Base-by-base conservation (phyloP, 768 basidiomycete species). In the Chalciporus chontae region DNA sequence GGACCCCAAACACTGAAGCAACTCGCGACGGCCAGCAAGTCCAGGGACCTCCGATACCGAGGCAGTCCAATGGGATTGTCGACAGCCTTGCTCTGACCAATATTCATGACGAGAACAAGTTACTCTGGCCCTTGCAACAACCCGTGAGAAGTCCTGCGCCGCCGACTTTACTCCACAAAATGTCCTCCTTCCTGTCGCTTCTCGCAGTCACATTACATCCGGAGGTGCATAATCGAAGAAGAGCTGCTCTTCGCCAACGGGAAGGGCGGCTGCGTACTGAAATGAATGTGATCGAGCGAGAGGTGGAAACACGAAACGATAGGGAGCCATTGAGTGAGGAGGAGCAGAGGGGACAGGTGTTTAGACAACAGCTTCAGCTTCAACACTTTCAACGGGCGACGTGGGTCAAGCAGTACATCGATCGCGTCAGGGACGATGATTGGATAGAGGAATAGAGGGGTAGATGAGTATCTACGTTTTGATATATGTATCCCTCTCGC, bases 231-330 rank as follows among this genome's bases (percentile, higher is more conserved):
- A 82, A 88, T 60, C 77, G 80, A 52, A 73, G 87, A 58, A 71
- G 86, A 43, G 68, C 62, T 18, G 76, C 74, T 13, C 74, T 90
- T 58, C 71, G 79, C 56, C 73, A 72, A 51, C 69, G 87, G 45
- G 87, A 90, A 69, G 81, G 84, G 8, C 74, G 77, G 39, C 63
- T 90, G 31, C 74, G 85, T 54, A 84, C 81, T 26, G 87, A 89
- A 65, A 80, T 79, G 51, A 78, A 77, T 53, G 67, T 62, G 4
- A 54, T 68, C 13, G 67, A 68, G 39, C 58, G 58, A 14, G 54
- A 42, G 13, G 57, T 42, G 5, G 66, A 64, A 47, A 34, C 56
- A 15, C 62, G 66, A 62, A 55, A 67, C 64, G 42, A 63, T 59
- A 50, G 64, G 53, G 24, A 68, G 58, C 56, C 47, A 47, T 47